These are phyloP conservation scores for Pseudogymnoascus sp. DNA, from an alignment of 2,329 filamentous ascomycete genomes.

Conservation along the genomic window DNA sequence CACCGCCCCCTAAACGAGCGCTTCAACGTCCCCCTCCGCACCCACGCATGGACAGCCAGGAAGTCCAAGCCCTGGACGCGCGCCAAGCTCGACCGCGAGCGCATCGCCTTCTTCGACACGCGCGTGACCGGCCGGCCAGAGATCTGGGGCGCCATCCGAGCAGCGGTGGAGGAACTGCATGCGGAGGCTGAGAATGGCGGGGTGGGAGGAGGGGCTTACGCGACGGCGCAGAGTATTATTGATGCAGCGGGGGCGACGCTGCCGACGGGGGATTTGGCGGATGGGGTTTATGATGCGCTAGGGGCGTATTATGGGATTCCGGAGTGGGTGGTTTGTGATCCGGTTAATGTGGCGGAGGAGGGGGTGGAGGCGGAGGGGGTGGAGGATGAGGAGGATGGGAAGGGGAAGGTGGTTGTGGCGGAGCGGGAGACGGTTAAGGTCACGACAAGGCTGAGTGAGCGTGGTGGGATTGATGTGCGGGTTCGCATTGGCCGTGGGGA, in stretches of 20 bases:
- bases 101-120: conserved; percentile 84
- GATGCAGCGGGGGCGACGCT: conserved; percentile 71
- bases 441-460: conserved; percentile 20
- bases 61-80: conserved; percentile 63
- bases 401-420: conserved; percentile 27
- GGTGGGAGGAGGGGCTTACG: conserved; percentile 37
- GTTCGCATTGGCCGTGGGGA: conserved; percentile 55
- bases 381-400: conserved; percentile 19
- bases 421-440: conserved; percentile 24
- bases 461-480: conserved; percentile 56
- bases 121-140: conserved; percentile 70
- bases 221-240: conserved; percentile 73
- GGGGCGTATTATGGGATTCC: conserved; percentile 66
- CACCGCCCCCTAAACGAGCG: conserved; percentile 52
- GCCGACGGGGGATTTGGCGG: conserved; percentile 64
- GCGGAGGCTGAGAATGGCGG: conserved; percentile 19
- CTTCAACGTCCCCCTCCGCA: conserved; percentile 63
- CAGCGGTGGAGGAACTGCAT: conserved; percentile 64
- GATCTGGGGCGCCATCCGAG: conserved; percentile 70
- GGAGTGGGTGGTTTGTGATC: conserved; percentile 63
- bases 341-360: conserved; percentile 46
- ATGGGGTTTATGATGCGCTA: conserved; percentile 65
- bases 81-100: conserved; percentile 61
- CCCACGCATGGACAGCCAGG: conserved; percentile 57
- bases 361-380: conserved; percentile 25